Base-by-base conservation (phyloP, 2,329 filamentous ascomycete species). In the Neospermospora avenae region DNA sequence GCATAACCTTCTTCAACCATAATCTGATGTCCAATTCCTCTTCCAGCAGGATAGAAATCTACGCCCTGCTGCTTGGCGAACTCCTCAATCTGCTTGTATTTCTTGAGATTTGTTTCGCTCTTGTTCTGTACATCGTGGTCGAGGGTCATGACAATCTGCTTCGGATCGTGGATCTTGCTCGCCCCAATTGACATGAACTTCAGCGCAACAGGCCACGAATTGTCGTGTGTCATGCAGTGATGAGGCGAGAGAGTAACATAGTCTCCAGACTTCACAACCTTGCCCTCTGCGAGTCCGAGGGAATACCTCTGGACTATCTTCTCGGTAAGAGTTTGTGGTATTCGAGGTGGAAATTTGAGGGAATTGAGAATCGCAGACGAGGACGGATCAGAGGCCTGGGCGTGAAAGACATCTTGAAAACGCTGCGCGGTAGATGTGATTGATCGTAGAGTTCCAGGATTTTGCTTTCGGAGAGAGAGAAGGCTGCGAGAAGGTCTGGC, bases 61-160 rank as follows among this genome's bases (percentile, higher is more conserved):
- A 96, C 82, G 1, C 89, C 89, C 60, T 97, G 90, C 63, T 85
- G 80, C 69, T 82, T 80, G 1, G 91, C 93, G 75, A 98, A 96
- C 63, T 86, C 82, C 72, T 95, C 85, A 55, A 97, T 96, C 69
- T 88, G 83, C 16, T 74, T 72, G 74, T 96, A 97, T 71, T 97
- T 97, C 69, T 87, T 86, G 44, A 96, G 73, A 69, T 96, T 96
- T 64, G 84, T 77, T 63, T 90, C 86, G 58, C 78, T 84, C 74
- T 87, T 90, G 74, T 96, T 95, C 72, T 96, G 90, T 0, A 96
- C 89, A 68, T 96, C 91, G 71, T 96, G 93, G 70, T 96, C 92
- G 1, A 96, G 76, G 0, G 90, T 89, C 79, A 95, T 87, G 20
- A 96, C 89, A 28, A 95, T 78, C 76, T 96, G 92, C 20, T 80